These are phyloP conservation scores for Klebsormidium nitens DNA, from an alignment of 139 green algal species.

Conservation along the genomic window DNA sequence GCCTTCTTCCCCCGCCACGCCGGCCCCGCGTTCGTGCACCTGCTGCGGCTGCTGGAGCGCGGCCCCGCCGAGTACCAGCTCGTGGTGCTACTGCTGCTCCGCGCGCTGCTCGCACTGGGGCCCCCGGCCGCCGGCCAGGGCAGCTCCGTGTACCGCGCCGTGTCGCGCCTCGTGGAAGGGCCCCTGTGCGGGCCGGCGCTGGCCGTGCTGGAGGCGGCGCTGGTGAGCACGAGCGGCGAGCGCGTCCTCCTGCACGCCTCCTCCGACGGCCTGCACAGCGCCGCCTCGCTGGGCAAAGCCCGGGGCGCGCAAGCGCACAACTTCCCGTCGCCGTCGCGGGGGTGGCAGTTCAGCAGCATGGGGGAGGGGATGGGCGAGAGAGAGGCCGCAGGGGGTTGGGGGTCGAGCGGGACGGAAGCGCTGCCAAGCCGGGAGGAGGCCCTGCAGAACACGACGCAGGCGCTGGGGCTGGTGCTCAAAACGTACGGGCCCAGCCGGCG, in stretches of 20 bases:
- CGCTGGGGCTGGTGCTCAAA: conserved; percentile 15
- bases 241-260: no score
- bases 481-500: conserved; percentile 14
- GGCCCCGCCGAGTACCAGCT: conserved; percentile 31
- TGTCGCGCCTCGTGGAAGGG: conserved; percentile 16
- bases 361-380: no score
- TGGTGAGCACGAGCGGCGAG: conserved; percentile 1
- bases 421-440: conserved; percentile 9
- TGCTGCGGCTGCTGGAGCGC: conserved; percentile 34
- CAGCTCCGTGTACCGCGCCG: conserved; percentile 13
- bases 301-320: no score
- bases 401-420: no score
- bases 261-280: no score
- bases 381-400: no score
- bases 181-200: conserved; percentile 6
- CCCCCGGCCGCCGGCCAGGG: background rate
- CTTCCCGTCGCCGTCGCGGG: no score
- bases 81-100: conserved; percentile 27
- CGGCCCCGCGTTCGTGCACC: conserved; percentile 12
- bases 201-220: conserved; percentile 25
- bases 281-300: no score
- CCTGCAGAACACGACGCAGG: conserved; percentile 11
- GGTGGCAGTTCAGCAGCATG: no score
- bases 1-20: conserved; percentile 33
- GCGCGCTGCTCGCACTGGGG: conserved; percentile 8